phyloP scores from a whole-genome alignment of 2,329 filamentous ascomycete species.

The Fusarium sarcochroum region DNA sequence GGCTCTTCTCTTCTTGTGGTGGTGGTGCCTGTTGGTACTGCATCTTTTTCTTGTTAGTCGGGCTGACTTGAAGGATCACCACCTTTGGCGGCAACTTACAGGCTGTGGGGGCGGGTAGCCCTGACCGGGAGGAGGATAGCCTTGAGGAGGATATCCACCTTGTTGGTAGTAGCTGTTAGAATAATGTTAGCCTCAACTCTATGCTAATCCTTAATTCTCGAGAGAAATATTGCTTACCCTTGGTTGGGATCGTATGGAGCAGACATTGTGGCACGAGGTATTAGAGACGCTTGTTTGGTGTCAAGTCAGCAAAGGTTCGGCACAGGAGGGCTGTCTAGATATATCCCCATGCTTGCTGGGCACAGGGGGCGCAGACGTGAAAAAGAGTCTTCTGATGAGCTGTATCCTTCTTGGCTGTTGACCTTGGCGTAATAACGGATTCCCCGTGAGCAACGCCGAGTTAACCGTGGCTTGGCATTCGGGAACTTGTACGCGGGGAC shows the following conservation, averaged over 20 bases:
- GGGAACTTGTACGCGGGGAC: not conserved
- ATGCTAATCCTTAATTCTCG: not conserved
- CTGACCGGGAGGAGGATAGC: conserved; percentile 49
- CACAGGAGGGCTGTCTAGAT: conserved; percentile 18
- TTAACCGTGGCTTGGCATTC: conserved; percentile 40
- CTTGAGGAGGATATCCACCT: conserved; percentile 41
- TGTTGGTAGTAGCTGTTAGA: conserved; percentile 36
- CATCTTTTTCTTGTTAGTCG: conserved; percentile 48
- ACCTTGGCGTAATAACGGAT: conserved; percentile 39
- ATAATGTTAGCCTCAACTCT: conserved; percentile 5
- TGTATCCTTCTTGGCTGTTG: conserved; percentile 36
- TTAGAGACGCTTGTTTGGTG: not conserved
- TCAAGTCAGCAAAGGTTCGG: not conserved
- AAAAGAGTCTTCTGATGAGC: conserved; percentile 25
- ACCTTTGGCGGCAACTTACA: conserved; percentile 26
- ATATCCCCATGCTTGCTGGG: conserved; percentile 10
- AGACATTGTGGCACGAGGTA: conserved; percentile 31
- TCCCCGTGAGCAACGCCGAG: conserved; percentile 29
- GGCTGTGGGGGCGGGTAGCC: conserved; percentile 44
- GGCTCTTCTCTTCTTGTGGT: conserved; percentile 57
- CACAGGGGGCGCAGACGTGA: conserved; percentile 1
- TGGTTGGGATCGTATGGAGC: conserved; percentile 37
- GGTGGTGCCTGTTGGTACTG: conserved; percentile 53
- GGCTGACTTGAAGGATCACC: not conserved
- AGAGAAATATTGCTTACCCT: conserved; percentile 8